A percentile compares a stretch with the other conserved stretches of the same genome.
These are phyloP conservation scores for Wickerhamomyces strasburgensis DNA, from an alignment of 805 yeast genomes.

Conservation along the genomic window DNA sequence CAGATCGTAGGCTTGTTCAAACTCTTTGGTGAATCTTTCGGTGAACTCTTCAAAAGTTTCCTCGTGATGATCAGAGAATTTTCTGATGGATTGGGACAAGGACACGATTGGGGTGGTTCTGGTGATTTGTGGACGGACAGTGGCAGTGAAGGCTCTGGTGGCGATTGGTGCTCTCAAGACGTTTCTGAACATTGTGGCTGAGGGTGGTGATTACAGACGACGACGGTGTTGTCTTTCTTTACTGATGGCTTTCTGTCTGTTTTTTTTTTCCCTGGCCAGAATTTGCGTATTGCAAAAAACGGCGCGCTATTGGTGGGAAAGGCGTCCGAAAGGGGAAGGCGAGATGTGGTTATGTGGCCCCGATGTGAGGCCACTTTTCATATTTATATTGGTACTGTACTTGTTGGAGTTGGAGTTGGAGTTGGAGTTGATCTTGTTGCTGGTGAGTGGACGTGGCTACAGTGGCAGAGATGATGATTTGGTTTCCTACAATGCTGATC, in stretches of 20 bases:
- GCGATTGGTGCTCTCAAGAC: slow-evolving; percentile 19
- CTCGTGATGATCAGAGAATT: slow-evolving; percentile 77
- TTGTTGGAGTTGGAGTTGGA: too few relatives aligned
- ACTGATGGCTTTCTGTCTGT: background rate
- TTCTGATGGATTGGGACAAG: slow-evolving; percentile 39
- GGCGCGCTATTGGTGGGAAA: background rate
- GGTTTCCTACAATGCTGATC: too few relatives aligned
- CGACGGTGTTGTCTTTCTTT: background rate
- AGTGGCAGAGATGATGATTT: too few relatives aligned
- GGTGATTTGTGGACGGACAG: slow-evolving; percentile 15
- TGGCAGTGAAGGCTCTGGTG: slow-evolving; percentile 13
- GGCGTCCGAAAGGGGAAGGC: too few relatives aligned
- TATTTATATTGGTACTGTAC: too few relatives aligned
- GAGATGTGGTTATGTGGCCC: background rate
- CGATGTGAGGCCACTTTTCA: background rate
- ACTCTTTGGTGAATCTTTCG: slow-evolving; percentile 85
- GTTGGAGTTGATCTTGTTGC: too few relatives aligned
- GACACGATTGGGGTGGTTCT: slow-evolving; percentile 10
- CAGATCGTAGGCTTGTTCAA: slow-evolving; percentile 86
- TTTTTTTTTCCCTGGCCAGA: background rate
- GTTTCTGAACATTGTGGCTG: slow-evolving; percentile 15
- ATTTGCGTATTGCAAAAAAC: background rate
- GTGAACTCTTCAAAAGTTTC: slow-evolving; percentile 96
- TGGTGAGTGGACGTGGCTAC: too few relatives aligned
- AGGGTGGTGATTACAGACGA: background rate